Evolutionary conservation across 1,284 basidiomycete species (phyloP), one percentile per base, ranked within the genome.

Genomic region (Sparassis latifolia): DNA sequence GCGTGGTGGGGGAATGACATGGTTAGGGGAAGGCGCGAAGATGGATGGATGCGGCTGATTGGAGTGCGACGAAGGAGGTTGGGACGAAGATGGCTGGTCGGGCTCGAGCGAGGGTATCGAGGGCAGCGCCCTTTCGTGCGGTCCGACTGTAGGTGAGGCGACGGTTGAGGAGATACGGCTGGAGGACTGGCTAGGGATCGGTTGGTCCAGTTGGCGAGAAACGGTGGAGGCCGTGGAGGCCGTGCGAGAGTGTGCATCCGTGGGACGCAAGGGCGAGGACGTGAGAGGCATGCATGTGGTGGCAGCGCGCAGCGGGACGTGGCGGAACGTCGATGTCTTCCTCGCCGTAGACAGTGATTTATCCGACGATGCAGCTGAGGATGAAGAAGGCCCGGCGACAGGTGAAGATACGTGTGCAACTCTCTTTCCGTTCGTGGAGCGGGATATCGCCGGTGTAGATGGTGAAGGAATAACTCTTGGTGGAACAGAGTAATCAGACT

Each of bases 251-350:
- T 61, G 65, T 4, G 62, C 63, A 10, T 57, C 58, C 4, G 64
- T 58, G 3, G 69, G 68, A 5, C 71, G 72, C 20, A 76, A 62
- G 30, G 74, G 73, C 10, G 74, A 77, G 3, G 76, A 65, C 20
- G 68, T 62, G 10, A 71, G 48, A 0, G 70, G 57, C 33, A 66
- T 55, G 39, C 69, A 69, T 20, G 63, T 33, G 5, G 62, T 54
- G 4, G 72, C 51, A 42, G 68, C 66, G 30, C 75, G 76, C 12
- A 69, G 66, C 10, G 78, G 77, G 29, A 86, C 63, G 51, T 76
- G 79, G 35, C 85, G 73, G 61, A 86, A 84, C 0, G 80, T 84
- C 2, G 84, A 79, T 1, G 71, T 57, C 56, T 71, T 80, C 10
- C 73, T 69, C 10, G 69, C 47, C 29, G 66, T 56, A 10, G 64